Conservation (phyloP, 768 basidiomycete species). For the Daedaleopsis sinensis region DNA sequence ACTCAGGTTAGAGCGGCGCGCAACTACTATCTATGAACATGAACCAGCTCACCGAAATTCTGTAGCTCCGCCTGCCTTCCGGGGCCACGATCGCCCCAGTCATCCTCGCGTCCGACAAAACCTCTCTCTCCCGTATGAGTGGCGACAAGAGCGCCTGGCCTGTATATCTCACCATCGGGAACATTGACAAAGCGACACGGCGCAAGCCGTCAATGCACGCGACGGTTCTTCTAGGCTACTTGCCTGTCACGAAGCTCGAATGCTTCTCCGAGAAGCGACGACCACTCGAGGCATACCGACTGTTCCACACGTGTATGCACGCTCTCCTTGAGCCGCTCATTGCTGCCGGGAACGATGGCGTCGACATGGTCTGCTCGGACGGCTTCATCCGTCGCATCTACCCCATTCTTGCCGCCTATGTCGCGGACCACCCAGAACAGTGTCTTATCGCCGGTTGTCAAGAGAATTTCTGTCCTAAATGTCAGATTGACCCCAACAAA, state of each 20-base stretch:
- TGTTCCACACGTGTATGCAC: constrained; percentile 30
- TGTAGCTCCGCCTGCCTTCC: too few relatives aligned
- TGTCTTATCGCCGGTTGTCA: constrained; percentile 25
- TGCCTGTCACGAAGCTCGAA: constrained; percentile 35
- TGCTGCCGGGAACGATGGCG: constrained; percentile 24
- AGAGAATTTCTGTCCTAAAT: constrained; percentile 27
- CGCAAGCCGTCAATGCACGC: constrained; percentile 24
- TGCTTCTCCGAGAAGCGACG: constrained; percentile 23
- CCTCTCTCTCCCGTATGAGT: constrained; percentile 26
- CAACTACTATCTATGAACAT: too few relatives aligned
- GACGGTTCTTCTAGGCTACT: constrained; percentile 31
- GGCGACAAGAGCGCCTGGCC: constrained; percentile 36
- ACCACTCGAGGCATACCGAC: constrained; percentile 19
- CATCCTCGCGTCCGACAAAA: constrained; percentile 36
- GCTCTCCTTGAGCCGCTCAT: constrained; percentile 24
- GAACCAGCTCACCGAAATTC: too few relatives aligned
- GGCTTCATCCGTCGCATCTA: constrained; percentile 22
- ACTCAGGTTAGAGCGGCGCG: too few relatives aligned
- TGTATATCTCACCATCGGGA: constrained; percentile 37
- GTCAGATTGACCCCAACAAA: constrained; percentile 9
- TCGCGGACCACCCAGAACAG: too few relatives aligned
- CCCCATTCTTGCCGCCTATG: too few relatives aligned
- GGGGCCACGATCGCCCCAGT: constrained; percentile 31
- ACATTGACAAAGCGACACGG: constrained; percentile 27
- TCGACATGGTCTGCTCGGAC: constrained; percentile 27